Base-by-base conservation (phyloP, 176 grass and related monocot genomes). In the Echinochloa phyllopogon region DNA sequence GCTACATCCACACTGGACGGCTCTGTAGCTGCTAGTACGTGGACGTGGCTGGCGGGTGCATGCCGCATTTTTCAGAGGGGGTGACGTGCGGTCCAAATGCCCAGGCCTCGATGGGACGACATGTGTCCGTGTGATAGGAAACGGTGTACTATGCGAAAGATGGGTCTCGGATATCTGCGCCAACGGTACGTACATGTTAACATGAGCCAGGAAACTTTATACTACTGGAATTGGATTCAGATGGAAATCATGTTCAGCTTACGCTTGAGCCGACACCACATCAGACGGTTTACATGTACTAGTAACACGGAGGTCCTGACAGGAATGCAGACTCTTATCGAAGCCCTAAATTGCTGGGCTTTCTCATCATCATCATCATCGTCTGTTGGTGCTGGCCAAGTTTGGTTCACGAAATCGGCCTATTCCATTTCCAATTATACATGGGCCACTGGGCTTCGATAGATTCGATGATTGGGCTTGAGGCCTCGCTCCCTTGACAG, bases 1-100 rank as follows among this genome's bases (percentile, higher is more conserved):
- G 5, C 45, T 73, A 66, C 61, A 65, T 65, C 44, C 77, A 65
- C 24, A 50, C 58, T 37, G 43, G 17, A 49, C 27, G 43, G 77
- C 12, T 65, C n/a, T 37, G 8, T 0, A 33, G 15, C 40, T 27
- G 56, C 38, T 58, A 42, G 37, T 8, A 43, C 37, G 29, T 56
- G 38, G 75, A 61, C 8, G 1, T 10, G 60, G 57, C 56, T 43
- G 38, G 12, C 57, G 17, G 38, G 39, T 23, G 25, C 15, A 18
- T 8, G 47, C 3, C 45, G 16, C 70, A 10, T 73, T 36, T 73
- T 52, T 52, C 47, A 4, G 15, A 20, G 25, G 25, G 25, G 72
- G 37, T 38, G 48, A 10, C 49, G 29, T 12, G 49, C 29, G 5
- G 72, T 38, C 51, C 16, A 18, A 45, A 45, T 45, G 43, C 29